These are phyloP conservation scores for Neurospora intermedia DNA, from an alignment of 495 filamentous ascomycete genomes.

Conservation along the genomic window DNA sequence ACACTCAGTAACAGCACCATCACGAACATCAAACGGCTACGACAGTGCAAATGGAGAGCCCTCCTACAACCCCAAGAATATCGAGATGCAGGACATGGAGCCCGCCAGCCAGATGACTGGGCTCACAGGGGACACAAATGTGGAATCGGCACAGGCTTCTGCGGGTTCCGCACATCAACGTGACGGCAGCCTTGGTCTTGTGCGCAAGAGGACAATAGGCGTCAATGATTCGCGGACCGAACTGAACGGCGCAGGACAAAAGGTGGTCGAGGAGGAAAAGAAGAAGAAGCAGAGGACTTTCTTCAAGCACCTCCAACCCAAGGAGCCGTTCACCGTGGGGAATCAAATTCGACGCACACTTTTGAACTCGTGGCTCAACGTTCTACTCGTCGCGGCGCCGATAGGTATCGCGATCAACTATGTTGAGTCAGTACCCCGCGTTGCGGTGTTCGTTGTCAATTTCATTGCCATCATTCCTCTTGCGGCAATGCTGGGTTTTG, in stretches of 20 bases:
- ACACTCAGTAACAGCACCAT: slow-evolving; percentile 9
- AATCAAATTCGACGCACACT: slow-evolving; percentile 62
- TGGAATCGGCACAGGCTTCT: background rate
- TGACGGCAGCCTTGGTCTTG: background rate
- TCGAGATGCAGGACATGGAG: background rate
- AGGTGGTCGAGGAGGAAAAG: slow-evolving; percentile 6
- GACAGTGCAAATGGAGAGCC: background rate
- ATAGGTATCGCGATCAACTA: slow-evolving; percentile 66
- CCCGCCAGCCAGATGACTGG: slow-evolving; percentile 2
- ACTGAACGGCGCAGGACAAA: background rate
- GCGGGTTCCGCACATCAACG: background rate
- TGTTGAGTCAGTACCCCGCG: slow-evolving; percentile 38
- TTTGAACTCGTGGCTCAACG: slow-evolving; percentile 74
- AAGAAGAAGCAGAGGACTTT: slow-evolving; percentile 28
- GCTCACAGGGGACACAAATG: slow-evolving; percentile 1
- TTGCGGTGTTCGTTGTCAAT: slow-evolving; percentile 72
- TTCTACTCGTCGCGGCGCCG: slow-evolving; percentile 69
- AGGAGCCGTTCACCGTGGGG: slow-evolving; percentile 48
- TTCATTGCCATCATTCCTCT: slow-evolving; percentile 85
- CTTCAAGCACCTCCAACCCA: slow-evolving; percentile 33
- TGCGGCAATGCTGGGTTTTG: slow-evolving; percentile 81
- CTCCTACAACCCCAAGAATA: background rate
- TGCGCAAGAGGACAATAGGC: background rate
- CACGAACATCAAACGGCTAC: background rate
- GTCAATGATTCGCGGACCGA: background rate